A percentile compares a stretch with the other conserved stretches of the same genome.
These are phyloP conservation scores for Athelia sp. DNA, from an alignment of 1,284 basidiomycete species.

Conservation along the genomic window DNA sequence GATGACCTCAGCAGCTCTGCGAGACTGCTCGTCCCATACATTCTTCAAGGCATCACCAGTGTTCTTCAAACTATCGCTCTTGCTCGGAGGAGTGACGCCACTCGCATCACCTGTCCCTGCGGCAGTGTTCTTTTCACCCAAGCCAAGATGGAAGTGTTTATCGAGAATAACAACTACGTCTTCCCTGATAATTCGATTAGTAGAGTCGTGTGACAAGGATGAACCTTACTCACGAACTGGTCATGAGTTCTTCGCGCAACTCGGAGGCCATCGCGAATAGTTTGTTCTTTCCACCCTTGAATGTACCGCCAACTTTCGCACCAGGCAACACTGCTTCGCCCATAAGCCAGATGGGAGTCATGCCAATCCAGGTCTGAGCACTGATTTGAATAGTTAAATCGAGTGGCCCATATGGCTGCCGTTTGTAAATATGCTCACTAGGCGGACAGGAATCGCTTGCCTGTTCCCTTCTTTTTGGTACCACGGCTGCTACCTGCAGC, in stretches of 20 bases:
- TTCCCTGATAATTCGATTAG: neutral
- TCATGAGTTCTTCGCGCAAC: neutral
- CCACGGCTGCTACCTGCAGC: neutral
- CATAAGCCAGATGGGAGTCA: neutral
- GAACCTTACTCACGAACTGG: neutral
- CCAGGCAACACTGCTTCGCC: neutral
- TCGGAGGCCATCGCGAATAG: neutral
- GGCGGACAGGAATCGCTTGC: neutral
- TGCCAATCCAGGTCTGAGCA: neutral
- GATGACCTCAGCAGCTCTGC: slow-evolving; percentile 1
- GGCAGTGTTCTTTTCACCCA: neutral
- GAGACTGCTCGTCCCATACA: neutral
- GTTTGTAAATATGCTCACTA: neutral
- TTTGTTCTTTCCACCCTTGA: neutral
- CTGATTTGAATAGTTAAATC: no score
- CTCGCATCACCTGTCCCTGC: neutral
- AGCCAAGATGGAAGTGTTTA: neutral
- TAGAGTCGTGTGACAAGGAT: no score
- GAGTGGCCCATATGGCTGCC: neutral
- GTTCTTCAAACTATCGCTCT: no score
- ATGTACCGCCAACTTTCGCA: neutral
- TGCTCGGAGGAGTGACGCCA: no score
- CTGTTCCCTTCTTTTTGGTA: neutral
- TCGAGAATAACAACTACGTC: neutral
- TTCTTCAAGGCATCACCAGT: no score